Base-by-base conservation (phyloP, 352 stramenopile species). In the Salisapilia sapeloensis region DNA sequence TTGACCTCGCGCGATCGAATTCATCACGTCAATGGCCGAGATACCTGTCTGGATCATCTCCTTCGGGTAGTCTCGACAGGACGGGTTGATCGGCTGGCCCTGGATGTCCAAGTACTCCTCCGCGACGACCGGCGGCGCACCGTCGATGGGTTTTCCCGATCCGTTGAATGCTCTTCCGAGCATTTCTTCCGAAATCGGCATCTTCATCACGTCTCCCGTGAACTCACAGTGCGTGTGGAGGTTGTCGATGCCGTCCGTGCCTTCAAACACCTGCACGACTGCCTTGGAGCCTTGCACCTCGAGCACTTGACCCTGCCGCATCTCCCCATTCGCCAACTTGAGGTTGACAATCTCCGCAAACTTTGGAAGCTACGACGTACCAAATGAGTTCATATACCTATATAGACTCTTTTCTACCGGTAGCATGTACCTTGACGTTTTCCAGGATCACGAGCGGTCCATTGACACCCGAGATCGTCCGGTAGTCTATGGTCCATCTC, bases 11-110 rank as follows among this genome's bases (percentile, higher is more conserved):
- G 94, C 94, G 44, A 99, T 96, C 33, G 89, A 97, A 80, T 99
- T 99, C 95, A 99, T 99, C 19, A 98, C 93, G 66, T 99, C 95
- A 63, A 99, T 98, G 36, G 94, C 94, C 18, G 92, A 98, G 44
- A 99, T 99, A 58, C 95, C 94, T 22, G 95, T 99, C 62, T 99
- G 94, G 53, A 99, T 99, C 95, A 99, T 99, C 48, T 96, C 92
- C 72, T 98, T 98, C 42, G 95, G 95, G 65, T 99, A 98, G 58
- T 98, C 93, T 64, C 95, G 87, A 48, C 91, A 96, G 37, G 80
- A 98, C 23, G 95, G 95, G 71, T 99, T 99, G 65, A 99, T 99
- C 37, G 95, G 93, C 64, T 98, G 93, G 29, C 95, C 95, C 59
- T 98, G 92, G 50, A 99, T 99, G 54, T 99, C 94, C 21, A 98